Evolutionary conservation across 306 rosid species (phyloP).

Genomic region (Sicyos baderoa): DNA sequence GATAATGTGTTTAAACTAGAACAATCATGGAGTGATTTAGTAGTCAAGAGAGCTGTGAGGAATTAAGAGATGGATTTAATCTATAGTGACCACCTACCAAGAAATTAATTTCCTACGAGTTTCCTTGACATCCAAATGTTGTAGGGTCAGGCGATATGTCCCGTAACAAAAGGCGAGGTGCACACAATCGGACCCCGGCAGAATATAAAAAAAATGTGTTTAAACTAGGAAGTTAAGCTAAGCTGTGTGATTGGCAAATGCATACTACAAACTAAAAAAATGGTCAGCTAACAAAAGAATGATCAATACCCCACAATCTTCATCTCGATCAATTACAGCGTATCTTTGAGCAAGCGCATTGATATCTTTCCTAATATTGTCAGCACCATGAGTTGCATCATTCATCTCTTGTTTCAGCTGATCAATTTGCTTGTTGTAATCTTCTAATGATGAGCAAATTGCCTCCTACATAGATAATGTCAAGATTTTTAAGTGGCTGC

Average conservation of each 20-base stretch:
- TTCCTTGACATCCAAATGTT: too few species aligned
- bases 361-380: constrained; percentile 90
- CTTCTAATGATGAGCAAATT: constrained; percentile 87
- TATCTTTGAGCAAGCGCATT: constrained; percentile 98
- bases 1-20: neutral
- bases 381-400: constrained; percentile 96
- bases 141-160: too few species aligned
- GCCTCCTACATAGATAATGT: constrained; percentile 58
- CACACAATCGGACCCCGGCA: too few species aligned
- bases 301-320: constrained; percentile 84
- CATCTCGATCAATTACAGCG: constrained; percentile 88
- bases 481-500: neutral
- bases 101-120: too few species aligned
- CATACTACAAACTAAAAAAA: neutral
- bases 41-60: too few species aligned
- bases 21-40: too few species aligned
- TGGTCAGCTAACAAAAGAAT: constrained; percentile 21
- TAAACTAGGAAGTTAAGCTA: neutral
- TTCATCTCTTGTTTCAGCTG: constrained; percentile 90
- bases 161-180: too few species aligned
- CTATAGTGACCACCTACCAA: too few species aligned
- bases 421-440: constrained; percentile 98
- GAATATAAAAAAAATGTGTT: neutral
- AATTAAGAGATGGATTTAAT: too few species aligned
- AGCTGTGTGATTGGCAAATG: neutral